Evolutionary conservation across 1,284 basidiomycete species (phyloP).

Genomic region (Moniliophthora roreri): DNA sequence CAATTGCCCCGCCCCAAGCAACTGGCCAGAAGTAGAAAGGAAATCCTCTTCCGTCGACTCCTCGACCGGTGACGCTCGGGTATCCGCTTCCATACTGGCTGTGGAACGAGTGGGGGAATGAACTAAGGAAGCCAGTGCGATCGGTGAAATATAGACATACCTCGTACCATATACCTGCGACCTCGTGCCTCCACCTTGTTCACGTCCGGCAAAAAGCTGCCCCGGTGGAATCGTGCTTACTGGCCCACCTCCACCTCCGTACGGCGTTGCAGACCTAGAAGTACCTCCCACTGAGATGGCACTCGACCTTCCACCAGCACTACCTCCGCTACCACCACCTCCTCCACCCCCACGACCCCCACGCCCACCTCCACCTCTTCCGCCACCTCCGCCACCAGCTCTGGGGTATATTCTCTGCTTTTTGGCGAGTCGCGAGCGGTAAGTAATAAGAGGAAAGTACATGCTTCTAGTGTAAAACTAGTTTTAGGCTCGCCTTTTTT

Average conservation of each 20-base stretch:
- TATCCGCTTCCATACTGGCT: constrained; percentile 63
- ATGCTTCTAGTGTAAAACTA: too few relatives aligned
- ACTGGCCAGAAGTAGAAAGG: constrained; percentile 64
- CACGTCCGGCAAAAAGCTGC: constrained; percentile 33
- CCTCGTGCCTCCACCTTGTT: constrained; percentile 36
- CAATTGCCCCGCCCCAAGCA: constrained; percentile 42
- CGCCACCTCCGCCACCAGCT: not conserved
- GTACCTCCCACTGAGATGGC: constrained; percentile 15
- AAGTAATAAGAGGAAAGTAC: constrained; percentile 33
- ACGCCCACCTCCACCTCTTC: not conserved
- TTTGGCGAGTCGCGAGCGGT: constrained; percentile 20
- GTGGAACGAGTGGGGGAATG: too few relatives aligned
- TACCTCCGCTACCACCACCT: not conserved
- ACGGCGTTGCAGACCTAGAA: constrained; percentile 27
- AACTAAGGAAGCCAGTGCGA: too few relatives aligned
- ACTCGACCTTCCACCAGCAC: constrained; percentile 13
- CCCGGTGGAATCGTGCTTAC: constrained; percentile 32
- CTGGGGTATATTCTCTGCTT: constrained; percentile 23
- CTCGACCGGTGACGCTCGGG: constrained; percentile 40
- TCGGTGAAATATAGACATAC: constrained; percentile 13
- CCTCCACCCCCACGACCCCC: not conserved
- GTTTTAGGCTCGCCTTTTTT: too few relatives aligned
- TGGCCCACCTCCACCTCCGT: constrained; percentile 29
- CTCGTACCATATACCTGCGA: constrained; percentile 32
- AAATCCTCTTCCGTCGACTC: constrained; percentile 46